A percentile compares a stretch with the other conserved stretches of the same genome.
Conservation (phyloP, 73 alveolate species). For the Stentor roeselii region DNA sequence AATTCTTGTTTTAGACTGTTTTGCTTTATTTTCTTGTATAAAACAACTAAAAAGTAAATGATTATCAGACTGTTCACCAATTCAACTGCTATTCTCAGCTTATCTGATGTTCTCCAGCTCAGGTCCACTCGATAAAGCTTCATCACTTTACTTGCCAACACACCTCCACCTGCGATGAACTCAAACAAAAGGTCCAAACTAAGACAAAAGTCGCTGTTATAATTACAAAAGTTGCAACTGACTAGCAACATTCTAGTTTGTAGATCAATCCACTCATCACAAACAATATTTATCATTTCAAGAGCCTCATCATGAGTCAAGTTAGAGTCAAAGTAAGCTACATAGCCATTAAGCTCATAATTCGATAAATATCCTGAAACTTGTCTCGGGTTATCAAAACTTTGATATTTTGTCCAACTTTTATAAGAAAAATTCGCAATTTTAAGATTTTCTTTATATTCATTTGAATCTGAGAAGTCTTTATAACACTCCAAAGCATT, state of each 20-base stretch:
- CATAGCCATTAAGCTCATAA: not conserved
- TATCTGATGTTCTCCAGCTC: not conserved
- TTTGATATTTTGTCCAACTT: not conserved
- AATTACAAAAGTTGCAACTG: not conserved
- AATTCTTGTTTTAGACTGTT: not conserved
- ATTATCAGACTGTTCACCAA: not conserved
- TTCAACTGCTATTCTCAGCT: not conserved
- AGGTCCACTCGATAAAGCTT: not conserved
- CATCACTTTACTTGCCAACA: not conserved
- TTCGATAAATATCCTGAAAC: not conserved
- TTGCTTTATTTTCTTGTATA: not conserved
- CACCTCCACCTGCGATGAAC: conserved; percentile 1
- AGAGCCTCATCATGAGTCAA: not conserved
- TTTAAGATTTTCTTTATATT: not conserved
- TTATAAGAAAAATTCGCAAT: not conserved
- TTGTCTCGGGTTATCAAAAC: not conserved
- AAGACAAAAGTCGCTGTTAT: not conserved
- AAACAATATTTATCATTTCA: not conserved
- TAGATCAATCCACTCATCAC: not conserved
- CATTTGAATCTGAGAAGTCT: not conserved
- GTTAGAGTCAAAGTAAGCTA: not conserved
- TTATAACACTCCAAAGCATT: not conserved
- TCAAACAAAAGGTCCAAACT: not conserved
- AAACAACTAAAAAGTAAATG: not conserved
- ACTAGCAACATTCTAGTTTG: not conserved